Conservation (phyloP, 805 yeast species). For the Starmera amethionina region DNA sequence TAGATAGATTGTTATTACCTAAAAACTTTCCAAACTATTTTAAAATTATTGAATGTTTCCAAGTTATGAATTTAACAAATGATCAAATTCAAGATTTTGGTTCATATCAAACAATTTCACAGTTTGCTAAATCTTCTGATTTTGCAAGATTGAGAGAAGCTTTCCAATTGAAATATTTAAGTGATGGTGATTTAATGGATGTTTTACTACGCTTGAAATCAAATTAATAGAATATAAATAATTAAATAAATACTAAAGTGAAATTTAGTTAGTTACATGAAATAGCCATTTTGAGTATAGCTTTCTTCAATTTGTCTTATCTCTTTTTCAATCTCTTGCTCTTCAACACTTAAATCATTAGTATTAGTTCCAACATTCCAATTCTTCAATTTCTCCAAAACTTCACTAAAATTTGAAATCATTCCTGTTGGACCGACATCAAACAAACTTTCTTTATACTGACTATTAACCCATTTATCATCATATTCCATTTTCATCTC, state of each 20-base stretch:
- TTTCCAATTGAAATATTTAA: constrained; percentile 12
- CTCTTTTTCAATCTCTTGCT: neutral
- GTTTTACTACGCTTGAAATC: constrained; percentile 23
- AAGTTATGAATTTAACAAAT: constrained; percentile 20
- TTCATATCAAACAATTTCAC: constrained; percentile 12
- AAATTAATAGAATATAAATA: neutral
- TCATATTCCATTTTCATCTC: constrained; percentile 8
- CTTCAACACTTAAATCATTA: neutral
- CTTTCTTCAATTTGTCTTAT: neutral
- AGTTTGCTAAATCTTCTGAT: constrained; percentile 20
- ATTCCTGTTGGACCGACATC: constrained; percentile 67
- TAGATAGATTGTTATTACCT: constrained; percentile 16
- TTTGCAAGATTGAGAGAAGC: constrained; percentile 17
- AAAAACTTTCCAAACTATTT: constrained; percentile 10
- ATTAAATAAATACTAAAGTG: too few species aligned
- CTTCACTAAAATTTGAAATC: constrained; percentile 53
- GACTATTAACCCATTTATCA: constrained; percentile 42
- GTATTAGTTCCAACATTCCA: constrained; percentile 10
- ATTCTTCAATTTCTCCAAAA: constrained; percentile 35
- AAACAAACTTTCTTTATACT: constrained; percentile 21
- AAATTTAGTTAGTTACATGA: too few species aligned
- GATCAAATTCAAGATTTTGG: constrained; percentile 8
- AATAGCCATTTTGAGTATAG: too few species aligned
- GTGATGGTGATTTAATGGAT: constrained; percentile 26
- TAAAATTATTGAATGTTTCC: constrained; percentile 17